Evolutionary conservation across 108 stramenopile genomes (phyloP), one percentile per base, ranked within the genome.

Genomic region (Skeletonema potamos): DNA sequence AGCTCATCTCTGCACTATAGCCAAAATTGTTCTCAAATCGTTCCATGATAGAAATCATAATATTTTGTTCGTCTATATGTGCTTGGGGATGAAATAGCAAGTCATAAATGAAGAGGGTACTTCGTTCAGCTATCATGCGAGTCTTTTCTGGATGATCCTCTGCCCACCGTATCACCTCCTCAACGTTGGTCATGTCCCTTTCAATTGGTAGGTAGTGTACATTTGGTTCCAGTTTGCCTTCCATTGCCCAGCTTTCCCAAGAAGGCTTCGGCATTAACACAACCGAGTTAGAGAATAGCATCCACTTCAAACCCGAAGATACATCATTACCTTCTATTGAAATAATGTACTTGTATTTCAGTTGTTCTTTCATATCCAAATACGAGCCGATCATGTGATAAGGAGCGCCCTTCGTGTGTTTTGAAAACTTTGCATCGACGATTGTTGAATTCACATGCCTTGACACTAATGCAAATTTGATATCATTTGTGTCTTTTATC

Each of bases 401-500:
- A 30, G 68, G 64, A 26, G 56, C 74, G 18, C 72, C 69, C 15
- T 76, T 60, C 0, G 62, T 58, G 9, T 60, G 48, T 34, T 76
- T 72, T n/a, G 80, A 76, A 66, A 91, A 79, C 33, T 81, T 81
- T 13, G 89, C 89, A 66, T 93, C 82, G 17, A 93, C 74, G 37
- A 81, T 43, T 44, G 77, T 66, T 6, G 86, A 89, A 36, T 91
- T 84, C 41, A 77, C 70, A 57, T 84, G 78, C 13, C 82, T 77
- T 48, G 83, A 85, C 18, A 91, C 90, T 54, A 93, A 66, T 2
- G 83, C 84, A 73, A 86, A 91, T 48, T 75, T 81, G 48, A 70
- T 64, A 34, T 91, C 89, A 12, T 84, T 84, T 36, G 73, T 69
- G 61, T 81, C 81, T 13, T 67, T 41, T 13, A 63, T 17, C 3